Base-by-base conservation (phyloP, 2,329 filamentous ascomycete species). In the Neurospora sp. region DNA sequence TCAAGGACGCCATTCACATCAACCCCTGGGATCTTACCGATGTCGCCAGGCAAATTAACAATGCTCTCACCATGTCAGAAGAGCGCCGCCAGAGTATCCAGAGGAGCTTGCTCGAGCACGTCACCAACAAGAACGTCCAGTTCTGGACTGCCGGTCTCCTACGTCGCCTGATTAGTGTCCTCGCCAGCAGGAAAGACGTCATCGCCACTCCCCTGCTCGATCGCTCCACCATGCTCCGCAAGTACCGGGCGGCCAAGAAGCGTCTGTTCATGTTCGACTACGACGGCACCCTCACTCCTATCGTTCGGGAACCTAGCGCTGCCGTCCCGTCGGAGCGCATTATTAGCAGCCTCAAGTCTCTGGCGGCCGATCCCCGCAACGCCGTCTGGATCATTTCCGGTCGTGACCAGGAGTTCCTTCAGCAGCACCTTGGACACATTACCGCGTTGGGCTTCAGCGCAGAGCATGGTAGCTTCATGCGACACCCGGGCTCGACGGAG, bases 231-330 rank as follows among this genome's bases (percentile, higher is more conserved):
- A 81, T 97, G 74, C 83, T 97, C 43, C 82, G 85, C 69, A 90
- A 90, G 71, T 98, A 97, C 80, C 88, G 89, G 71, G 83, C 86
- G 46, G 89, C 93, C 3, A 87, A 87, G 72, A 93, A 92, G 80
- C 89, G 96, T 11, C 84, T 99, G 3, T 97, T 98, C 83, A 95
- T 99, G 92, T 97, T 98, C 78, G 96, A 99, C 81, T 99, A 99
- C 77, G 96, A 99, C 78, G 96, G 96, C 67, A 99, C 96, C 0
- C 86, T 99, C 69, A 98, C 96, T 3, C 93, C 94, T 0, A 98
- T 99, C 76, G 96, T 98, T 69, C 91, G 91, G 75, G 93, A 98
- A 77, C 96, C 96, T 1, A 90, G 91, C 74, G 90, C 93, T 5
- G 96, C 96, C 3, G 90, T 97, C 46, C 96, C 96, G 0, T 95